Base-by-base conservation (phyloP, 768 basidiomycete genomes). In the Pleurotus eryngii region DNA sequence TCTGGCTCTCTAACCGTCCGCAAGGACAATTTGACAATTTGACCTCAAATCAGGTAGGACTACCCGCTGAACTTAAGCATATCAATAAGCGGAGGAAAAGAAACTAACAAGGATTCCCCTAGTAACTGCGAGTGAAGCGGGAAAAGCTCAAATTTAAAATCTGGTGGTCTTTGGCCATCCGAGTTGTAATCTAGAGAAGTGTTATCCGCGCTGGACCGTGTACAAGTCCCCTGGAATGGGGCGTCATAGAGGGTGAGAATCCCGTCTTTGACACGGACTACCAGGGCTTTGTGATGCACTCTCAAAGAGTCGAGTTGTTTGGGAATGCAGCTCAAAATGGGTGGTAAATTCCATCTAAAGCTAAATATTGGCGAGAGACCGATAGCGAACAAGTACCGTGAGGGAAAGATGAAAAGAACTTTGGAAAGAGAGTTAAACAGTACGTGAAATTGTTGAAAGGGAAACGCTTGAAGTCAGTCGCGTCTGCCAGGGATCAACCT, bases 51-150 rank as follows among this genome's bases (percentile, higher is more conserved):
- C 84, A 84, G 83, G 84, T 80, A 83, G 83, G 85, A 84, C 78
- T 86, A 87, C 85, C n/a, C 82, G 80, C 85, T 85, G 84, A 86
- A 87, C 83, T n/a, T 87, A 86, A 87, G 86, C 85, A 87, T 86
- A 87, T 87, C 83, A 88, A 86, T 87, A 86, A 89, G 86, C 81
- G 82, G 85, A 87, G 86, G 86, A 87, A 87, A 89, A 89, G 87
- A 87, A 89, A 89, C 85, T 86, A 88, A 88, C 86, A 81, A 86
- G 86, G 86, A 87, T 87, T 88, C 83, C 86, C 84, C 80, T 84
- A 87, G 86, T 87, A 84, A n/a, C 86, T 84, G 86, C 84, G 82
- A 87, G 86, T 85, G 86, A 87, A 88, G 82, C 75, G 82, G 86
- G 84, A 88, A 82, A 74, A 86, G 84, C 85, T 86, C 86, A 86